Evolutionary conservation across 805 yeast species (phyloP), one percentile per base, ranked within the genome.

Genomic region (Kazachstania taianensis): DNA sequence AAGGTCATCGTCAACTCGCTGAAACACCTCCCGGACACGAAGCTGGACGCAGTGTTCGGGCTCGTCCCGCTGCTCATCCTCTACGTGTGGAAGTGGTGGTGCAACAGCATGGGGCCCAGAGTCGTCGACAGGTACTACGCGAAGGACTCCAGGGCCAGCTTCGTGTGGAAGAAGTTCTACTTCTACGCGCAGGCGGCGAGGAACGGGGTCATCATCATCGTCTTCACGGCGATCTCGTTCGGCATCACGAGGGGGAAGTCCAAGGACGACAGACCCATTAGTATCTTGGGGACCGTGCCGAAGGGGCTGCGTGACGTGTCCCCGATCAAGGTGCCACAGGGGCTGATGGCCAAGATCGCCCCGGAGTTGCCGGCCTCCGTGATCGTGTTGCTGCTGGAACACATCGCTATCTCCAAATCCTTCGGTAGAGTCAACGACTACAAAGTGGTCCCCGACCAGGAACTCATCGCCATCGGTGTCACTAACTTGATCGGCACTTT

Each of bases 401-500:
- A 87, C 58, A 87, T 87, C 54, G 86, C 96, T 35, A 87, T 87
- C 48, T 69, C 96, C 35, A 87, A 86, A 60, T 84, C 96, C 1
- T 87, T 87, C 53, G 96, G 96, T 38, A 73, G 96, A 61, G 65
- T 86, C 46, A 86, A 87, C 55, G 94, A 84, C 56, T 87, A 87
- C 62, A 84, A 83, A 50, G 79, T 87, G 49, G 73, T 78, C 41
- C 95, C 96, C 33, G 89, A 87, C 62, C 96, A 87, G 67, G 96
- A 87, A 60, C 71, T 87, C 37, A 72, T 87, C 52, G 96, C 96
- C 28, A 87, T 87, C 59, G 96, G 96, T 52, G 82, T 81, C 31
- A 80, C 92, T 36, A 87, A 87, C 62, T 69, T 87, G 57, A 69
- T 87, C 48, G 96, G 96, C 48, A 84, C 94, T 15, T 84, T 86